phyloP scores from a whole-genome alignment of 352 stramenopile species.

The Peronospora belbahrii region DNA sequence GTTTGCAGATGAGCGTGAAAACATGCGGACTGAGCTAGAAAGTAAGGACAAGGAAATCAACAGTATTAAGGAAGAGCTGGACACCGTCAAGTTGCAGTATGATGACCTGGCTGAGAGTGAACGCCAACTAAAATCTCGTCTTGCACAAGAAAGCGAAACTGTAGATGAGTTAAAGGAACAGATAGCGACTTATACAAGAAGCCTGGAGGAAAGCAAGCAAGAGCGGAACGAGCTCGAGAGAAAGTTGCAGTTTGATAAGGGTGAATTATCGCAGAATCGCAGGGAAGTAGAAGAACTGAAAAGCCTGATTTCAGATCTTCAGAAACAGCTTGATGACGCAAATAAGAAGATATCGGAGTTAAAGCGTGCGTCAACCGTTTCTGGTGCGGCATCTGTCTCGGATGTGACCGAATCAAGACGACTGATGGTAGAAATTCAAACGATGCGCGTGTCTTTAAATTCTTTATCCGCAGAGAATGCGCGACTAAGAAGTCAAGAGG shows the following conservation, averaged over 20 bases:
- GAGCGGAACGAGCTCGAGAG: conserved; percentile 30
- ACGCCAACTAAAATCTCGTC: conserved; percentile 22
- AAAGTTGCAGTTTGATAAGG: conserved; percentile 39
- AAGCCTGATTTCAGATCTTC: conserved; percentile 40
- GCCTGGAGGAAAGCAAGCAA: conserved; percentile 32
- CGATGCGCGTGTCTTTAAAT: conserved; percentile 40
- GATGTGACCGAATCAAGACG: conserved; percentile 25
- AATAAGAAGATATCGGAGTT: conserved; percentile 37
- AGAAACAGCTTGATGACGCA: conserved; percentile 42
- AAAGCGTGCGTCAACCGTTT: conserved; percentile 35
- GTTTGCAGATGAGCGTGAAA: conserved; percentile 32
- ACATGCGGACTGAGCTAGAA: conserved; percentile 28
- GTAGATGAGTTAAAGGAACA: conserved; percentile 37
- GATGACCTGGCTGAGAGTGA: conserved; percentile 50
- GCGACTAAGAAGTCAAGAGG: conserved; percentile 43
- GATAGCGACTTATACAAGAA: conserved; percentile 35
- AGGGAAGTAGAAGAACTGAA: conserved; percentile 48
- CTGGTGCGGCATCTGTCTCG: conserved; percentile 18
- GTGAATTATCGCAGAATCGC: conserved; percentile 45
- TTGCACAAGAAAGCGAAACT: conserved; percentile 40
- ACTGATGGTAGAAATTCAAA: conserved; percentile 48
- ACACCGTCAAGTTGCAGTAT: conserved; percentile 36
- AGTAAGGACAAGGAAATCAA: conserved; percentile 29
- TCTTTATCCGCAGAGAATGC: conserved; percentile 54
- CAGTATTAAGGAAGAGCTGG: conserved; percentile 31